Evolutionary conservation across 345 rosid species (phyloP), one percentile per base, ranked within the genome.

Genomic region (Nasturtium officinale): DNA sequence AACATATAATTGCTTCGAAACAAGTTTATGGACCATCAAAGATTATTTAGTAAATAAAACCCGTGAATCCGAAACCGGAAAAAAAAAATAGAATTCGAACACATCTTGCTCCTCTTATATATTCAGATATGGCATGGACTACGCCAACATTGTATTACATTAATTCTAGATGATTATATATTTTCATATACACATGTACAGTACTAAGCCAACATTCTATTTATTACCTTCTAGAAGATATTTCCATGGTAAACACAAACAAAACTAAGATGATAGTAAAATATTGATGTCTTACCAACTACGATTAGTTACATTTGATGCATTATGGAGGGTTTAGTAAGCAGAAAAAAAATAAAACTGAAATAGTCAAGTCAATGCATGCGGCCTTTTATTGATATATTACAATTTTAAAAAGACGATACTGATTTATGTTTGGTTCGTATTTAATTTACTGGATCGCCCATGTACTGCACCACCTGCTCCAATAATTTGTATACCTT

Each of bases 351-450:
- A 23, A n/a, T n/a, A n/a, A n/a, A 61, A 48, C 72, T 35, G 68
- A 67, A 45, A 13, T 26, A 29, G 78, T 59, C 73, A 74, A 74
- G 68, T 74, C 73, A 67, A 74, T 67, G 61, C 72, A 46, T 23
- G 25, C 1, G 25, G 25, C 2, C 25, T 23, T 23, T 23, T 23
- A 23, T 23, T 23, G 25, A 23, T 2, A 23, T 23, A 23, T 23
- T 23, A 23, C 25, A 23, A 23, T 23, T 23, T 23, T 23, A 23
- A 23, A 23, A 23, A 23, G 25, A 23, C 2, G 25, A 23, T 23
- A 23, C 25, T 23, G 25, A 23, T 23, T 23, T 23, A 23, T 23
- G 25, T 23, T 23, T 23, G 25, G 25, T 23, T 23, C 25, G 25
- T 23, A 1, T 23, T 23, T 23, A 23, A 23, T 23, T 23, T 23